Evolutionary conservation across 257 asterid species (phyloP).

Genomic region (Eustoma russellianum): DNA sequence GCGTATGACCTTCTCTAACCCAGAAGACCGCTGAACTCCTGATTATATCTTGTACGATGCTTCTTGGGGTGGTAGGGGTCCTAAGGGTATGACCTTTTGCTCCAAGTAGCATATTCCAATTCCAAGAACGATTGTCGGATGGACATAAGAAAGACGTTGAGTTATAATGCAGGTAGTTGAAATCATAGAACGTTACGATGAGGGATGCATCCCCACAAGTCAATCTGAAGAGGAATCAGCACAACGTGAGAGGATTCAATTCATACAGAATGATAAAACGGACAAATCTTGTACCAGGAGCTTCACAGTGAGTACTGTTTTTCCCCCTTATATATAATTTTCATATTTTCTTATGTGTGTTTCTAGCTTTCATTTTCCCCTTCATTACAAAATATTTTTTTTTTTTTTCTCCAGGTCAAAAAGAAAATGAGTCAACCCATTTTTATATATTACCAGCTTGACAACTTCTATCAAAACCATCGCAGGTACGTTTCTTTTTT

Average conservation of each 20-base stretch:
- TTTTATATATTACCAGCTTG: slow-evolving; percentile 71
- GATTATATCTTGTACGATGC: too few species aligned
- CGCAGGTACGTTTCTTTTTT: slow-evolving; percentile 46
- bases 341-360: not conserved
- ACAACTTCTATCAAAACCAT: slow-evolving; percentile 78
- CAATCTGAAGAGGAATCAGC: slow-evolving; percentile 17
- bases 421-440: slow-evolving; percentile 77
- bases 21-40: too few species aligned
- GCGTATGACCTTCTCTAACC: too few species aligned
- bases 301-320: slow-evolving; percentile 34
- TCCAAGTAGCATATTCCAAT: too few species aligned
- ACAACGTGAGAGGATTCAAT: slow-evolving; percentile 30
- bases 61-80: too few species aligned
- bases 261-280: slow-evolving; percentile 28
- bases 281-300: slow-evolving; percentile 46
- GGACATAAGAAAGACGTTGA: too few species aligned
- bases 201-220: slow-evolving; percentile 39
- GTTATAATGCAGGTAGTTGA: slow-evolving; percentile 60
- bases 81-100: too few species aligned
- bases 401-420: slow-evolving; percentile 37
- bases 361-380: not conserved
- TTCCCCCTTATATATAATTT: slow-evolving; percentile 2
- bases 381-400: not conserved
- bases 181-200: slow-evolving; percentile 60
- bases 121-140: too few species aligned